A percentile compares a stretch with the other conserved stretches of the same genome.
Conservation (phyloP, 1,284 basidiomycete genomes). For the Sporisorium sorghi region DNA sequence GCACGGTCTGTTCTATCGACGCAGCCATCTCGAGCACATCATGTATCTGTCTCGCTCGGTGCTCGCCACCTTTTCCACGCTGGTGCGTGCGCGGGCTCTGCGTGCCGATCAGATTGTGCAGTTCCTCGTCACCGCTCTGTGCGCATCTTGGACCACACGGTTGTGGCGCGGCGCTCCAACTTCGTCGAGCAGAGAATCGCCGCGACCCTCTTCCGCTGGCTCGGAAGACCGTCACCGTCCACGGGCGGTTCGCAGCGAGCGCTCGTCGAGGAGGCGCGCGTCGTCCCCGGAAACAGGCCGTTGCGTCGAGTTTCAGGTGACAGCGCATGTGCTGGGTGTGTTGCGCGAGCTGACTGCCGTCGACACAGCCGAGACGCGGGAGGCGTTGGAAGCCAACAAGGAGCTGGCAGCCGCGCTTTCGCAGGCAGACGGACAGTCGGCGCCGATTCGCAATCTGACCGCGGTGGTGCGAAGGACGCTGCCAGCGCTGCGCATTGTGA, state of each 20-base stretch:
- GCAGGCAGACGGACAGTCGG: conserved; percentile 3
- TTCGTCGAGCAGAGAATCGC: conserved; percentile 24
- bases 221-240: conserved; percentile 46
- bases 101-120: conserved; percentile 61
- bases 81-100: conserved; percentile 45
- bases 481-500: conserved; percentile 85
- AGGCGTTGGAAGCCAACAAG: conserved; percentile 73
- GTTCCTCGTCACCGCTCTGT: conserved; percentile 57
- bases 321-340: conserved; percentile 80
- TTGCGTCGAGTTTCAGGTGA: conserved; percentile 76
- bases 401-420: conserved; percentile 53
- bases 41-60: conserved; percentile 53
- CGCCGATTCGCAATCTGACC: conserved; percentile 79
- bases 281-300: conserved; percentile 37
- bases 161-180: conserved; percentile 50
- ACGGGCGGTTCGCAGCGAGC: conserved; percentile 75
- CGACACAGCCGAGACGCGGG: conserved; percentile 73
- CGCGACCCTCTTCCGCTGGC: conserved; percentile 25
- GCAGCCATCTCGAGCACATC: conserved; percentile 46
- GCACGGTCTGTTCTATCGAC: conserved; percentile 59
- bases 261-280: conserved; percentile 34
- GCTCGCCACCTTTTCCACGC: conserved; percentile 43
- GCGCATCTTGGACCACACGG: conserved; percentile 59
- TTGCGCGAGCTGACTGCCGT: conserved; percentile 78
- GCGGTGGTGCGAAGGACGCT: conserved; percentile 86